Evolutionary conservation across 371 early-diverging fungal genomes (phyloP), one percentile per base, ranked within the genome.

Genomic region (Apophysomyces elegans): DNA sequence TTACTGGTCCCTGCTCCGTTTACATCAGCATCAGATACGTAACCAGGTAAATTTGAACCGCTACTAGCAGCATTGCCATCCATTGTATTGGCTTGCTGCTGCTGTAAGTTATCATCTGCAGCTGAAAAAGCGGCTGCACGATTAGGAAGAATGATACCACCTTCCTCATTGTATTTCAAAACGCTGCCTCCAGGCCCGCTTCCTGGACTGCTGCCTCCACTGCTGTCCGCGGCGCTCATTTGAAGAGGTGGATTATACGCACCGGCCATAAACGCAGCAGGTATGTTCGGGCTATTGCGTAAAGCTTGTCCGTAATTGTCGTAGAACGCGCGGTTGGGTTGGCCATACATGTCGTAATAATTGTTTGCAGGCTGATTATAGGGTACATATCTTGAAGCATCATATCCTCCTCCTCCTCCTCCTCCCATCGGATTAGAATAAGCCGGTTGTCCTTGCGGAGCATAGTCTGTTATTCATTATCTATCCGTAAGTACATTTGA

Each of bases 91-190:
- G 38, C 36, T 35, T 35, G n/a, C 36, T 12, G 37, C 32, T 26
- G 32, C 32, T 26, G 32, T 26, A 26, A 8, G 18, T n/a, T 9
- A n/a, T 35, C 59, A 6, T 18, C 59, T 1, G 16, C 14, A 26
- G 45, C 46, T 9, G 45, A 21, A 44, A 61, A 36, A 1, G 46
- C 45, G 32, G 58, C 58, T 35, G 62, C 44, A 1, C 62, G 56
- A 8, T 62, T 37, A 7, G 62, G 62, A 36, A 61, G 36, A 7
- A 59, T 46, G 46, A 67, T 62, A 1, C 62, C 67, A 32, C 67
- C 67, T 37, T 67, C 37, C 14, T 62, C 62, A 16, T 62, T 62
- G 18, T 67, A 67, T 6, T 26, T 62, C 5, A 62, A 14, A n/a
- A 46, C 14, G 59, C 50, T 18, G 65, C 65, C 54, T 26, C 47